Conservation (phyloP, 1,284 basidiomycete species). For the Fomitopsis palustris region DNA sequence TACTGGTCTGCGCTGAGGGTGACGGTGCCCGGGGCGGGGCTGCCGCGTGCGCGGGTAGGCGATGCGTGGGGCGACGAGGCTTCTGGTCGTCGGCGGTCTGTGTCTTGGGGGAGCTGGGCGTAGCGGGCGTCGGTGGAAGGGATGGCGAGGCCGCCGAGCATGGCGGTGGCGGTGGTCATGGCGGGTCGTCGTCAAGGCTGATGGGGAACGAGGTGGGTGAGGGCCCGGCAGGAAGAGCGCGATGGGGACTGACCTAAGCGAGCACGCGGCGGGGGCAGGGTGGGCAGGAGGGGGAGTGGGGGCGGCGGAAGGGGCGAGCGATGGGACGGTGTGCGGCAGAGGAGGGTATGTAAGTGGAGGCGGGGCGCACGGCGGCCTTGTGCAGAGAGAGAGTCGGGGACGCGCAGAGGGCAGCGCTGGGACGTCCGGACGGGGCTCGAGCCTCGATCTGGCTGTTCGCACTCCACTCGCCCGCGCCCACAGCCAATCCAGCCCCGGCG, state of each 20-base stretch:
- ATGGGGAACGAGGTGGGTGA: background rate
- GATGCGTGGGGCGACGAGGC: background rate
- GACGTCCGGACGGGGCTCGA: background rate
- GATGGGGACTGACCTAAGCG: background rate
- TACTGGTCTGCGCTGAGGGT: conserved; percentile 8
- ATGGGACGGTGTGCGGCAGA: no score
- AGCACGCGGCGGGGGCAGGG: background rate
- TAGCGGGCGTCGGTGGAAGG: background rate
- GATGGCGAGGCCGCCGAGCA: background rate
- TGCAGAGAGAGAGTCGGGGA: background rate
- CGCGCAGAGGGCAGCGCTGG: background rate
- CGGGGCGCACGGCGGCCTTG: background rate
- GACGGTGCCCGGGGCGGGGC: conserved; percentile 2
- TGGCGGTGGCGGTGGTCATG: background rate
- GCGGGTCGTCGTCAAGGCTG: background rate
- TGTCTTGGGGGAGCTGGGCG: background rate
- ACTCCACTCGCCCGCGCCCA: background rate
- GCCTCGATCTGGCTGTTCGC: background rate
- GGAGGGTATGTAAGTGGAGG: no score
- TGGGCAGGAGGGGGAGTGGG: background rate
- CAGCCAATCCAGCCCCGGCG: background rate
- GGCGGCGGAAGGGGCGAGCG: background rate
- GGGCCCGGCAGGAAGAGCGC: background rate
- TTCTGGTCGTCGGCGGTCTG: background rate
- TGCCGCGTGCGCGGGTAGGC: background rate